Evolutionary conservation across 148 eudicot species (phyloP).

Genomic region (Spergularia marina): DNA sequence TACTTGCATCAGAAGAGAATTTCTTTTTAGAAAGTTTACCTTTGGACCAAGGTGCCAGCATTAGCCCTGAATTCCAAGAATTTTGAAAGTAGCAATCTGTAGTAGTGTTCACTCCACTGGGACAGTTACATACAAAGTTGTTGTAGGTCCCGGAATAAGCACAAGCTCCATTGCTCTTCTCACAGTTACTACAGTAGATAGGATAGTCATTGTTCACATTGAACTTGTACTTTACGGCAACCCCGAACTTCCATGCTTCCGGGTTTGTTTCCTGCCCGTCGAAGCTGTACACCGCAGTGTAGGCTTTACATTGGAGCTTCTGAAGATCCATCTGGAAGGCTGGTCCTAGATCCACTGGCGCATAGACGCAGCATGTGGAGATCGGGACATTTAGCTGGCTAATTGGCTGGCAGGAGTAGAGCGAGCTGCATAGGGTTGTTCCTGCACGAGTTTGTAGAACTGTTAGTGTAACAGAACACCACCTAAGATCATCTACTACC

Average conservation of each 20-base stretch:
- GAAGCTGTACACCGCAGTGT: constrained; percentile 67
- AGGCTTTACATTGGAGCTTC: constrained; percentile 66
- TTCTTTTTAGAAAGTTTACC: constrained; percentile 20
- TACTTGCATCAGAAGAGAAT: constrained; percentile 29
- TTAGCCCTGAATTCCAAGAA: constrained; percentile 47
- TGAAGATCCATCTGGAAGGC: constrained; percentile 72
- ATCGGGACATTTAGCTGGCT: constrained; percentile 58
- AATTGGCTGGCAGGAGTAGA: constrained; percentile 69
- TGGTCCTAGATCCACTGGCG: constrained; percentile 91
- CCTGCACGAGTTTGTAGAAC: constrained; percentile 20
- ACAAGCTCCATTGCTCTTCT: constrained; percentile 75
- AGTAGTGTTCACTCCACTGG: constrained; percentile 58
- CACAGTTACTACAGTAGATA: constrained; percentile 52
- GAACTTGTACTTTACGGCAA: constrained; percentile 72
- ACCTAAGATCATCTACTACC: background rate
- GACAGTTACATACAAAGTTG: constrained; percentile 70
- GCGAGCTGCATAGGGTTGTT: constrained; percentile 51
- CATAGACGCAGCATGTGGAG: constrained; percentile 74
- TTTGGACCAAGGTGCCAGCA: constrained; percentile 34
- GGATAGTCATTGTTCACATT: constrained; percentile 71
- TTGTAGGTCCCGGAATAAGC: constrained; percentile 49
- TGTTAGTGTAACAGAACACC: background rate
- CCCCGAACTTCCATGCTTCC: constrained; percentile 68
- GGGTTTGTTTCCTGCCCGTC: constrained; percentile 48
- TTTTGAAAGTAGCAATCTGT: constrained; percentile 57